Conservation (phyloP, 441 rosid species). For the Sinapis alba region DNA sequence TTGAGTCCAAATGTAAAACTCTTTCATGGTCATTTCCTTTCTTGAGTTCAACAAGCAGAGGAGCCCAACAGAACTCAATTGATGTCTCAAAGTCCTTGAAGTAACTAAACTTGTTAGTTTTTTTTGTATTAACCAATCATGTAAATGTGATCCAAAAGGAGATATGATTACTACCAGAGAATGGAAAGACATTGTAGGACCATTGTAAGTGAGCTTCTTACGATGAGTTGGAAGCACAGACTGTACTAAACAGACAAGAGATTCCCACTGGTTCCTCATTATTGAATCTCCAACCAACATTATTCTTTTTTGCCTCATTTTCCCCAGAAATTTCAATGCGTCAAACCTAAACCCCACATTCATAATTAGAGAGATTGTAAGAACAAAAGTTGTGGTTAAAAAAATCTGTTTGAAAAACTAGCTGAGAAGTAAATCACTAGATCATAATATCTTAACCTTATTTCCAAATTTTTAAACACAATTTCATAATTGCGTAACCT, state of each 20-base stretch:
- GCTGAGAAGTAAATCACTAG: not conserved
- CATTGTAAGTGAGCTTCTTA: constrained; percentile 70
- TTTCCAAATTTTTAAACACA: not conserved
- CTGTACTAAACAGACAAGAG: constrained; percentile 89
- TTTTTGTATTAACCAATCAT: constrained; percentile 5
- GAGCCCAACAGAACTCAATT: constrained; percentile 92
- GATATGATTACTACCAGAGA: constrained; percentile 57
- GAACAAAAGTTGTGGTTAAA: not conserved
- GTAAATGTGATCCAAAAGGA: constrained; percentile 12
- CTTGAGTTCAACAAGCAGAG: constrained; percentile 81
- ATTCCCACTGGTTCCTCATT: constrained; percentile 97
- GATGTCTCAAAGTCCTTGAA: constrained; percentile 74
- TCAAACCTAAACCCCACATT: constrained; percentile 60
- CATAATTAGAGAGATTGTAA: not conserved
- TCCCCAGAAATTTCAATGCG: constrained; percentile 77
- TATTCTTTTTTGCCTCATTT: constrained; percentile 81
- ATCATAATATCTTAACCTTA: not conserved
- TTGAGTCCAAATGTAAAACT: constrained; percentile 76
- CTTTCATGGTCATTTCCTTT: constrained; percentile 58
- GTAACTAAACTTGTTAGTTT: constrained; percentile 4
- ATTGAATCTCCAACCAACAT: constrained; percentile 95
- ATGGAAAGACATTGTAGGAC: constrained; percentile 87
- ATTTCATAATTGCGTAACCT: not conserved
- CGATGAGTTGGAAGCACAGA: constrained; percentile 75
- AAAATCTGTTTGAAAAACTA: not conserved